phyloP scores from a whole-genome alignment of 108 stramenopile genomes.

The Craspedostauros australis region DNA sequence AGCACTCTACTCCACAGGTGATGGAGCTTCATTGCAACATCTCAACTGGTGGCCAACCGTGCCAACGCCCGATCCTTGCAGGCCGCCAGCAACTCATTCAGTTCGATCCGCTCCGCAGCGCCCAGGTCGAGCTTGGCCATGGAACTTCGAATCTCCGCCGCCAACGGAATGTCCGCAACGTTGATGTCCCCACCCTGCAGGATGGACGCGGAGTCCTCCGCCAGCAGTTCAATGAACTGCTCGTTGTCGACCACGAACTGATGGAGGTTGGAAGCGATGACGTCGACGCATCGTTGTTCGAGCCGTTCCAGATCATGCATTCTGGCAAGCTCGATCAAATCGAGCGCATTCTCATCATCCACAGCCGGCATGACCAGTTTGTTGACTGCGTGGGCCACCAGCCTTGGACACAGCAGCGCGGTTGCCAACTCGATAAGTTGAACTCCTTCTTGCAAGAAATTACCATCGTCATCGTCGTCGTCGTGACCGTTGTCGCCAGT shows the following conservation, averaged over 20 bases:
- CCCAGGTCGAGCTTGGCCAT: not conserved
- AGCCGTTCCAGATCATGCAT: conserved; percentile 1
- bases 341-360: conserved; percentile 2
- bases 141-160: conserved; percentile 3
- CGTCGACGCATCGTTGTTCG: conserved; percentile 6
- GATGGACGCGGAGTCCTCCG: conserved; percentile 1
- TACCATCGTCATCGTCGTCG: no score
- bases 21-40: no score
- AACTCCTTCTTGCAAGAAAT: no score
- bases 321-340: conserved; percentile 1
- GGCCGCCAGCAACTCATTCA: no score
- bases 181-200: conserved; percentile 2
- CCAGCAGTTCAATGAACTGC: not conserved
- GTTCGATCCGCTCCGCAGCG: not conserved
- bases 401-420: conserved; percentile 4
- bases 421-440: conserved; percentile 1
- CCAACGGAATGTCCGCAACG: conserved; percentile 4
- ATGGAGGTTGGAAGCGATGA: not conserved
- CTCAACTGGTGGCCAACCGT: no score
- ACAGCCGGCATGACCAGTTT: conserved; percentile 1
- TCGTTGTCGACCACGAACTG: not conserved
- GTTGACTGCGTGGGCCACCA: conserved; percentile 6
- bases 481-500: not conserved
- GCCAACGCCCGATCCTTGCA: no score
- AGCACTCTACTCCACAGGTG: no score